Conservation (phyloP, 169 alveolate genomes). For the Plasmodium berghei region DNA sequence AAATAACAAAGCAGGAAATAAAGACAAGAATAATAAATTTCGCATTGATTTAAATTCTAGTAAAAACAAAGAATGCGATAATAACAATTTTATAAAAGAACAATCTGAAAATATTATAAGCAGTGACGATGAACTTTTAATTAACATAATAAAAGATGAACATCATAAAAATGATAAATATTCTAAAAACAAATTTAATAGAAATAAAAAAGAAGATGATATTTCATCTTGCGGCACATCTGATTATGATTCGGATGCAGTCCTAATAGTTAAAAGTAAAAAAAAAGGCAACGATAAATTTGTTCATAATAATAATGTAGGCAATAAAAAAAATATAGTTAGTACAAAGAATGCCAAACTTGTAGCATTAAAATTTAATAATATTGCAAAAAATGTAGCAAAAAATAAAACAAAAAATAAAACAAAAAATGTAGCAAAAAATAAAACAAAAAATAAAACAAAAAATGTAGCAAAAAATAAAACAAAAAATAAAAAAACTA, state of each 20-base stretch:
- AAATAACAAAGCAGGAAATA: too few species aligned
- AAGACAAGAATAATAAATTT: too few species aligned
- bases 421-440: neutral
- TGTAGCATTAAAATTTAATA: too few species aligned
- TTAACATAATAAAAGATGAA: constrained; percentile 9
- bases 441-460: neutral
- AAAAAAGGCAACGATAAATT: neutral
- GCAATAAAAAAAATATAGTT: neutral
- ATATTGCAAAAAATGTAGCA: neutral
- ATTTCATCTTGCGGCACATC: constrained; percentile 7
- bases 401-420: neutral
- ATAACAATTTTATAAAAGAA: too few species aligned
- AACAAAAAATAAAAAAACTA: neutral
- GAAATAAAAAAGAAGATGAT: neutral
- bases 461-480: neutral
- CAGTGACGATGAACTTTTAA: constrained; percentile 54
- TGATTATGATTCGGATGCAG: constrained; percentile 65
- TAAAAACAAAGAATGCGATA: too few species aligned
- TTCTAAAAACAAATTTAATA: neutral
- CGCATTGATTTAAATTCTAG: too few species aligned
- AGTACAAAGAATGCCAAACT: too few species aligned
- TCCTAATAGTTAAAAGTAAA: constrained; percentile 40
- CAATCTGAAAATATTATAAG: constrained; percentile 21
- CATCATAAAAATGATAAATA: neutral
- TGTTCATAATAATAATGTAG: neutral